Conservation (phyloP, 2,329 filamentous ascomycete species). For the Leptosphaerulina australis region DNA sequence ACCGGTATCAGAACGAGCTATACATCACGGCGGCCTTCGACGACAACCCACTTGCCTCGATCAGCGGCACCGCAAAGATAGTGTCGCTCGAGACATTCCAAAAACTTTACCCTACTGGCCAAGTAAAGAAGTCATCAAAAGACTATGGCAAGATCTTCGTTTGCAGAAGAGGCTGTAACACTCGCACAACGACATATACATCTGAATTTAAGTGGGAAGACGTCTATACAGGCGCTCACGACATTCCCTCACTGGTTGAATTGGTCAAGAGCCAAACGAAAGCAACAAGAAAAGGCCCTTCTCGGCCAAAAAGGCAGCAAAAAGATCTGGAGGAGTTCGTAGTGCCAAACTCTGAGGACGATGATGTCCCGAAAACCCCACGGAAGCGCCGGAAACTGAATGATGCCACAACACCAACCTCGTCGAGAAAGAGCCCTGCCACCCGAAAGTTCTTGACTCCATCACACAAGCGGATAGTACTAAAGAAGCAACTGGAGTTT, state of each 20-base stretch:
- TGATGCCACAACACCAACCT: conserved; percentile 53
- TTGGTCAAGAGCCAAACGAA: conserved; percentile 76
- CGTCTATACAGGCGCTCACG: conserved; percentile 71
- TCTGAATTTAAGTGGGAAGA: conserved; percentile 93
- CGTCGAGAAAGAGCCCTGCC: conserved; percentile 53
- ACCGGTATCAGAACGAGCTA: conserved; percentile 72
- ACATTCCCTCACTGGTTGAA: conserved; percentile 69
- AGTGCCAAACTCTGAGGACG: conserved; percentile 50
- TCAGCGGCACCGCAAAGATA: conserved; percentile 86
- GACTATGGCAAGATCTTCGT: conserved; percentile 87
- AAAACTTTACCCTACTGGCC: conserved; percentile 73
- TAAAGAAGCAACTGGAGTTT: conserved; percentile 92
- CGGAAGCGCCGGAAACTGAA: conserved; percentile 57
- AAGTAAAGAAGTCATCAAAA: conserved; percentile 71
- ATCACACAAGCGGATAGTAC: conserved; percentile 69
- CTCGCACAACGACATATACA: conserved; percentile 86
- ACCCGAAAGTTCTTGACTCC: conserved; percentile 65
- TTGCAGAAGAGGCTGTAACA: conserved; percentile 87
- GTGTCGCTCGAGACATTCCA: conserved; percentile 74
- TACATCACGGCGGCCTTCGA: conserved; percentile 91
- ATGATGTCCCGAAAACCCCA: conserved; percentile 52
- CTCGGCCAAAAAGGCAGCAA: conserved; percentile 37
- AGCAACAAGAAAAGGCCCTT: conserved; percentile 63
- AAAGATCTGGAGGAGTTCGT: conserved; percentile 55
- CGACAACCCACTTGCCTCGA: conserved; percentile 81